A percentile compares a stretch with the other conserved stretches of the same genome.
phyloP scores from a whole-genome alignment of 2,329 filamentous ascomycete genomes.

The Didymella arachidicola region DNA sequence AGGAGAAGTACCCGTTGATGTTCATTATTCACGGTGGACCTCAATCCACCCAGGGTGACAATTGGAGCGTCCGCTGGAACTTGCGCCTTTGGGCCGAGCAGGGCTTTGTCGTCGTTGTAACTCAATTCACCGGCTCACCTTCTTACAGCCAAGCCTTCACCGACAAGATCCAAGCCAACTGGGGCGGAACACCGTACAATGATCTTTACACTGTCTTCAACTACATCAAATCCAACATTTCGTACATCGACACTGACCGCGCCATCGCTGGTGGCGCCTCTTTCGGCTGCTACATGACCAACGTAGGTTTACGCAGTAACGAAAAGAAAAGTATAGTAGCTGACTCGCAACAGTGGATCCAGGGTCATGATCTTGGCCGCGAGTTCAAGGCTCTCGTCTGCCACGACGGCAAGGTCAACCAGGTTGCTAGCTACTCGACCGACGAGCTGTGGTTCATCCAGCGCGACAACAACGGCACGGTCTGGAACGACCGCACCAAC shows the following conservation, averaged over 20 bases:
- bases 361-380: slow-evolving; percentile 81
- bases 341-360: slow-evolving; percentile 69
- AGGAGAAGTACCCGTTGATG: slow-evolving; percentile 78
- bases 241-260: slow-evolving; percentile 72
- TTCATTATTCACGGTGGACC: slow-evolving; percentile 86
- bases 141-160: slow-evolving; percentile 81
- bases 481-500: slow-evolving; percentile 53
- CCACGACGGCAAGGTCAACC: slow-evolving; percentile 83
- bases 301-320: slow-evolving; percentile 47
- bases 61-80: slow-evolving; percentile 86
- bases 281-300: slow-evolving; percentile 57
- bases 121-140: slow-evolving; percentile 83
- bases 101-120: slow-evolving; percentile 80
- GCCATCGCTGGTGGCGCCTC: slow-evolving; percentile 75
- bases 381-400: slow-evolving; percentile 88
- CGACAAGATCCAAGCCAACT: slow-evolving; percentile 78
- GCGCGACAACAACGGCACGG: slow-evolving; percentile 53
- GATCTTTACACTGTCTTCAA: slow-evolving; percentile 83
- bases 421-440: slow-evolving; percentile 56
- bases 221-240: slow-evolving; percentile 70
- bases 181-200: slow-evolving; percentile 84
- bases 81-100: slow-evolving; percentile 84
- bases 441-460: slow-evolving; percentile 63
- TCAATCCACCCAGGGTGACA: slow-evolving; percentile 75
- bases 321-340: no score